Conservation (phyloP, 495 filamentous ascomycete species). For the Penicillium steckii region DNA sequence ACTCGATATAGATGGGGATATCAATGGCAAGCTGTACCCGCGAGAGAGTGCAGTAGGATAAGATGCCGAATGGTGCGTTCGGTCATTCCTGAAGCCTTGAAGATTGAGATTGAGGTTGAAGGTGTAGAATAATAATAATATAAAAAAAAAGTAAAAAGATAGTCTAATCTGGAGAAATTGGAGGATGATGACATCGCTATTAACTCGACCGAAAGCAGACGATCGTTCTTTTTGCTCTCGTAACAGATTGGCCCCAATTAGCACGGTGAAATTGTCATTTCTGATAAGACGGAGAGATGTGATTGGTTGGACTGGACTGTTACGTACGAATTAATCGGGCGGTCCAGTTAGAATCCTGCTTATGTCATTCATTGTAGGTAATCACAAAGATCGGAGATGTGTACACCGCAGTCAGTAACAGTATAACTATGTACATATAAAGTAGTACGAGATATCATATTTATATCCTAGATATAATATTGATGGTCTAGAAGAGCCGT, state of each 20-base stretch:
- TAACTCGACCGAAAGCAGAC: slow-evolving; percentile 13
- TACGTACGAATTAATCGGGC: slow-evolving; percentile 22
- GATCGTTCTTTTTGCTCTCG: slow-evolving; percentile 29
- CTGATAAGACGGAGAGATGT: slow-evolving; percentile 18
- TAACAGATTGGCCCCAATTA: slow-evolving; percentile 24
- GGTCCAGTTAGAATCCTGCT: background rate
- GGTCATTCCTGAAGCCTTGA: slow-evolving; percentile 26
- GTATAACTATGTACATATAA: background rate
- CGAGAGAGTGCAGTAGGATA: slow-evolving; percentile 30
- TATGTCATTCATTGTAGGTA: slow-evolving; percentile 1
- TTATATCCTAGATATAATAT: no score
- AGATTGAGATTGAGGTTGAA: background rate
- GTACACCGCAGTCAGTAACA: background rate
- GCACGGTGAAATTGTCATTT: slow-evolving; percentile 25
- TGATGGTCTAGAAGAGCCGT: no score
- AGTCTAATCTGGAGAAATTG: background rate
- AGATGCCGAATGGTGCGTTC: slow-evolving; percentile 31
- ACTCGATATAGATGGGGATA: background rate
- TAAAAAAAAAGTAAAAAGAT: background rate
- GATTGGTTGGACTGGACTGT: slow-evolving; percentile 22
- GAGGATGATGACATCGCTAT: slow-evolving; percentile 22
- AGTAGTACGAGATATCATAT: no score
- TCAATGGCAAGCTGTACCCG: slow-evolving; percentile 16
- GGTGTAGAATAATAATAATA: background rate
- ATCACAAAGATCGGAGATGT: background rate